These are phyloP conservation scores for Fusarium sp. DNA, from an alignment of 2,329 filamentous ascomycete species.

Conservation along the genomic window DNA sequence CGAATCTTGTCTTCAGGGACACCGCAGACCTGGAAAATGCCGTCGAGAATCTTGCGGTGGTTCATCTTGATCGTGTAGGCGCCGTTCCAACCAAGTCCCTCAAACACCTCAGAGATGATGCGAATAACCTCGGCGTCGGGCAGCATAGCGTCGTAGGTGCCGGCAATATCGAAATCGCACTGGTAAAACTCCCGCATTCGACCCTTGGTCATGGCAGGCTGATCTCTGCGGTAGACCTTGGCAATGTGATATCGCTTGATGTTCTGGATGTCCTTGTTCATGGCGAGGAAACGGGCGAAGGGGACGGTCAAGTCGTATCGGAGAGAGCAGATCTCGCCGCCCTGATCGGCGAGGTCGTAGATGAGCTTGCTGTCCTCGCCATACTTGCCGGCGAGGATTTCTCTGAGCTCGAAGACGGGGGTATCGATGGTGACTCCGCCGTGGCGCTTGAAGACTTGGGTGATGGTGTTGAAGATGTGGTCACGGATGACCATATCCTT, in stretches of 20 bases:
- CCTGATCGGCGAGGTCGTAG: conserved; percentile 88
- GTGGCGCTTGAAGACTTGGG: conserved; percentile 84
- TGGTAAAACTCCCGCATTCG: conserved; percentile 97
- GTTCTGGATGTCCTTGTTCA: conserved; percentile 84
- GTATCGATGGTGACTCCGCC: conserved; percentile 85
- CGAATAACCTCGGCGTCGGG: conserved; percentile 91
- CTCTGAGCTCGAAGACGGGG: conserved; percentile 85
- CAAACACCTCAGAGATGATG: conserved; percentile 87
- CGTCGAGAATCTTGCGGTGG: conserved; percentile 93
- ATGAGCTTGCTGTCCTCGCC: conserved; percentile 94
- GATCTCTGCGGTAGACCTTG: conserved; percentile 74
- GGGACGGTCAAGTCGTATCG: conserved; percentile 91
- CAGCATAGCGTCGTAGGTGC: conserved; percentile 88
- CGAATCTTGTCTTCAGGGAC: conserved; percentile 89
- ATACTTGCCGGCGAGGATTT: conserved; percentile 90
- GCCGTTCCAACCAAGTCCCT: conserved; percentile 79
- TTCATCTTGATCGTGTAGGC: conserved; percentile 92
- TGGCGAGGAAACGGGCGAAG: conserved; percentile 91
- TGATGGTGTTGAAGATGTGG: conserved; percentile 81
- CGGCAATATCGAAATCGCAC: conserved; percentile 96
- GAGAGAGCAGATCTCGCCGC: conserved; percentile 79
- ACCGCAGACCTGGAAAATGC: conserved; percentile 90
- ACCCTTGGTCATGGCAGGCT: conserved; percentile 81
- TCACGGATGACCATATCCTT: conserved; percentile 84
- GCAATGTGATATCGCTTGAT: conserved; percentile 97